Percentiles rank a stretch among this genome's conserved stretches.
Evolutionary conservation across 257 asterid genomes (phyloP).

Genomic region (Fraxinus anomala): DNA sequence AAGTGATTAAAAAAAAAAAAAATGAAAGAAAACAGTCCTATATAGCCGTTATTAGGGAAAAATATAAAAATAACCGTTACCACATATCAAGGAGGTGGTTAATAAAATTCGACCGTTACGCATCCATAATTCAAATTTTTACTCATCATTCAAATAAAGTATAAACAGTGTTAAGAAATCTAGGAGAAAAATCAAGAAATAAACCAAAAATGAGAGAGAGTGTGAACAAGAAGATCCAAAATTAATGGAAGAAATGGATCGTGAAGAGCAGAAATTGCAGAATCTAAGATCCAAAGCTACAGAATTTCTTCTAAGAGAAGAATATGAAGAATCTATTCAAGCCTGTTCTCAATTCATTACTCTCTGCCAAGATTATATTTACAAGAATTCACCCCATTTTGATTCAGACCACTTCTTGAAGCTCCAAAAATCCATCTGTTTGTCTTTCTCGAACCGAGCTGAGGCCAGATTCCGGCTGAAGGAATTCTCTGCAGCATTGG

Average conservation of each 20-base stretch:
- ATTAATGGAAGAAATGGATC: slow-evolving; percentile 32
- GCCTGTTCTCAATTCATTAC: slow-evolving; percentile 59
- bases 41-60: not conserved
- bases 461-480: slow-evolving; percentile 56
- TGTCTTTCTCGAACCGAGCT: slow-evolving; percentile 74
- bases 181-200: not conserved
- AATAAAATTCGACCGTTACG: slow-evolving; percentile 46
- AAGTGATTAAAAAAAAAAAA: not conserved
- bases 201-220: slow-evolving; percentile 31
- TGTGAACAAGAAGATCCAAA: slow-evolving; percentile 28
- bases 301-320: slow-evolving; percentile 73
- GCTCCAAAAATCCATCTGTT: slow-evolving; percentile 55
- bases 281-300: slow-evolving; percentile 78
- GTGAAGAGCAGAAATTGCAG: slow-evolving; percentile 51
- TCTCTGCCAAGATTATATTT: slow-evolving; percentile 46
- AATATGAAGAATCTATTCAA: slow-evolving; percentile 54
- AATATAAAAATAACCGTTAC: slow-evolving; percentile 31
- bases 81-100: slow-evolving; percentile 5
- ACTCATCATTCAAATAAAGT: slow-evolving; percentile 3
- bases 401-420: slow-evolving; percentile 36
- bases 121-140: slow-evolving; percentile 31
- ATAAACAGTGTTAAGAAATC: not conserved
- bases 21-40: not conserved
- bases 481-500: slow-evolving; percentile 49
- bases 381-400: slow-evolving; percentile 26